These are phyloP conservation scores for Calonectria honghensis DNA, from an alignment of 2,329 filamentous ascomycete species.

Conservation along the genomic window DNA sequence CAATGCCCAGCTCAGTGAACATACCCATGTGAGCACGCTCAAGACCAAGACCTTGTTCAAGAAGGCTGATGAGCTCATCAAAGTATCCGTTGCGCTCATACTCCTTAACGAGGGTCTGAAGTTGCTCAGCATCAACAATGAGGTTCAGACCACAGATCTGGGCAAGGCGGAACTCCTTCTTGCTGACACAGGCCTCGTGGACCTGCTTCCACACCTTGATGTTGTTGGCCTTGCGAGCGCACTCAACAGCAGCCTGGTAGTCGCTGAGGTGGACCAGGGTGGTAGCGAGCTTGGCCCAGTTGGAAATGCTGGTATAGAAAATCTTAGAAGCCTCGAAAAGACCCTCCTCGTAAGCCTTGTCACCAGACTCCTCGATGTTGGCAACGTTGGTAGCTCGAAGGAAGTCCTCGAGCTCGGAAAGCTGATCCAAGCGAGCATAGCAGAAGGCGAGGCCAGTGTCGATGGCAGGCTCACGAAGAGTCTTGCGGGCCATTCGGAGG, in stretches of 20 bases:
- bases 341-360: conserved; percentile 97
- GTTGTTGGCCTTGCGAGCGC: conserved; percentile 98
- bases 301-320: conserved; percentile 98
- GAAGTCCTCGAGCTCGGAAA: conserved; percentile 97
- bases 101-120: conserved; percentile 93
- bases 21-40: conserved; percentile 97
- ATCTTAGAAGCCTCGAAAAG: conserved; percentile 98
- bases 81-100: conserved; percentile 99
- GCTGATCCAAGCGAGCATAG: conserved; percentile 92
- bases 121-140: conserved; percentile 97
- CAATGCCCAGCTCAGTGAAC: conserved; percentile 95
- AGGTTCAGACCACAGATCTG: conserved; percentile 99
- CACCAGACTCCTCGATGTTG: conserved; percentile 96
- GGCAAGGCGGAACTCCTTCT: conserved; percentile 99
- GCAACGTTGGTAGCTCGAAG: conserved; percentile 94
- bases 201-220: conserved; percentile 99
- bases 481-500: conserved; percentile 97
- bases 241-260: conserved; percentile 98
- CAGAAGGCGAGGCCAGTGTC: conserved; percentile 96
- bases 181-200: conserved; percentile 94
- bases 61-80: conserved; percentile 94
- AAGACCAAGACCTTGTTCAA: conserved; percentile 95
- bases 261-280: conserved; percentile 97
- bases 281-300: conserved; percentile 99
- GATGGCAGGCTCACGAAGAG: conserved; percentile 92